Percentiles rank a stretch among this genome's conserved stretches.
These are phyloP conservation scores for Podila epicladia DNA, from an alignment of 192 early-diverging fungal genomes.

Conservation along the genomic window DNA sequence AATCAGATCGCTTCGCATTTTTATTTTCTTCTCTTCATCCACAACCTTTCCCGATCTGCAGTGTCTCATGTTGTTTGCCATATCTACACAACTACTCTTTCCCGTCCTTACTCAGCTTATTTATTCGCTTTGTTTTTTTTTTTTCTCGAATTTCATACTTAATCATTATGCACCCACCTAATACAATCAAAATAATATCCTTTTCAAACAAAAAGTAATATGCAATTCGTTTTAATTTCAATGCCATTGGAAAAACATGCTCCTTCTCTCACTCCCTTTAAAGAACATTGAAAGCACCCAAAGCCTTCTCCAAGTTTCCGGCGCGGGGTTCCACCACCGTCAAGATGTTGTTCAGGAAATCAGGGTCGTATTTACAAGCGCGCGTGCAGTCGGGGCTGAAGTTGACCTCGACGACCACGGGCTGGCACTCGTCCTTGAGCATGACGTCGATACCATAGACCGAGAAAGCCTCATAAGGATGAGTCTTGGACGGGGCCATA, in stretches of 20 bases:
- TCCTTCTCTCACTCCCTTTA: conserved; percentile 12
- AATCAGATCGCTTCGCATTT: no score
- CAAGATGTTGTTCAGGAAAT: conserved; percentile 59
- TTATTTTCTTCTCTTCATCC: no score
- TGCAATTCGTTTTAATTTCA: no score
- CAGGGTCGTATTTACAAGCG: conserved; percentile 59
- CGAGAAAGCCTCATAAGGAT: conserved; percentile 49
- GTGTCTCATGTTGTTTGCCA: no score
- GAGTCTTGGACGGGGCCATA: conserved; percentile 25
- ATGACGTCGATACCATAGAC: conserved; percentile 61
- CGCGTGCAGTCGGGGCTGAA: conserved; percentile 57
- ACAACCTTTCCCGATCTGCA: no score
- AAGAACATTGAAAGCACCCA: conserved; percentile 51
- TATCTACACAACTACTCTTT: no score
- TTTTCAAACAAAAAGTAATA: no score
- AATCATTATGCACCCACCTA: no score
- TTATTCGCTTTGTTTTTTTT: no score
- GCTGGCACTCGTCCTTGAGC: conserved; percentile 55
- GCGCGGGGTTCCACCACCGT: conserved; percentile 57
- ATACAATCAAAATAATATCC: no score
- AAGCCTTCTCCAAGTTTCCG: conserved; percentile 52
- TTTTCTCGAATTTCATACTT: no score
- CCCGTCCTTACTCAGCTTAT: no score
- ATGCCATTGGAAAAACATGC: neutral
- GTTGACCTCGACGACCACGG: conserved; percentile 57